A percentile compares a stretch with the other conserved stretches of the same genome.
Evolutionary conservation across 2,329 filamentous ascomycete species (phyloP).

Genomic region (Penicillium griseofulvum): DNA sequence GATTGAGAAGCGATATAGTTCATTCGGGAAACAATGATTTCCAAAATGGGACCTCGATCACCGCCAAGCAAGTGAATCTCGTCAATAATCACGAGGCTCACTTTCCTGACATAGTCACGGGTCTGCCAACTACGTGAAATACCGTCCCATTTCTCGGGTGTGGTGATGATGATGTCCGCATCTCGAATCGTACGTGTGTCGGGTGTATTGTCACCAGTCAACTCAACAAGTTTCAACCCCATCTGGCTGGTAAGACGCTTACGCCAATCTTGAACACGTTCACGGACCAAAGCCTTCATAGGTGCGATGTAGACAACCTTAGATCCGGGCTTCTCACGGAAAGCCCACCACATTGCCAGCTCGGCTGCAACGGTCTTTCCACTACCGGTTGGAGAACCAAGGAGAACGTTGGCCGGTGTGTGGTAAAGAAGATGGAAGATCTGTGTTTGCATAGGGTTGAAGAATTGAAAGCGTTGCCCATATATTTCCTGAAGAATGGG

Average conservation of each 20-base stretch:
- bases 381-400: constrained; percentile 94
- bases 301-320: constrained; percentile 99
- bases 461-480: constrained; percentile 83
- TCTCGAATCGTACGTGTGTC: constrained; percentile 94
- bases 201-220: constrained; percentile 97
- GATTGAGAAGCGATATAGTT: constrained; percentile 97
- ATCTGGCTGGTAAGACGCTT: constrained; percentile 75
- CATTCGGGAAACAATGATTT: constrained; percentile 92
- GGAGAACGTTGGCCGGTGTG: constrained; percentile 83
- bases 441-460: constrained; percentile 99
- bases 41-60: constrained; percentile 92
- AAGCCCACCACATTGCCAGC: constrained; percentile 99
- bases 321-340: constrained; percentile 86
- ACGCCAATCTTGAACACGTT: constrained; percentile 94
- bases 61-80: constrained; percentile 97
- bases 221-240: constrained; percentile 85
- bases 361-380: constrained; percentile 97
- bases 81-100: constrained; percentile 95
- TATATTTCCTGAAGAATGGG: constrained; percentile 85
- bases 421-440: constrained; percentile 97
- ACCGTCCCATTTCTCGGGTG: constrained; percentile 99
- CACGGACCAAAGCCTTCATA: constrained; percentile 97
- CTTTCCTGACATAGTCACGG: constrained; percentile 89
- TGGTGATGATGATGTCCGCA: constrained; percentile 96
- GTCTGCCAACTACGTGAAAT: constrained; percentile 99